Evolutionary conservation across 2,329 filamentous ascomycete genomes (phyloP).

Genomic region (Fusarium sp.): DNA sequence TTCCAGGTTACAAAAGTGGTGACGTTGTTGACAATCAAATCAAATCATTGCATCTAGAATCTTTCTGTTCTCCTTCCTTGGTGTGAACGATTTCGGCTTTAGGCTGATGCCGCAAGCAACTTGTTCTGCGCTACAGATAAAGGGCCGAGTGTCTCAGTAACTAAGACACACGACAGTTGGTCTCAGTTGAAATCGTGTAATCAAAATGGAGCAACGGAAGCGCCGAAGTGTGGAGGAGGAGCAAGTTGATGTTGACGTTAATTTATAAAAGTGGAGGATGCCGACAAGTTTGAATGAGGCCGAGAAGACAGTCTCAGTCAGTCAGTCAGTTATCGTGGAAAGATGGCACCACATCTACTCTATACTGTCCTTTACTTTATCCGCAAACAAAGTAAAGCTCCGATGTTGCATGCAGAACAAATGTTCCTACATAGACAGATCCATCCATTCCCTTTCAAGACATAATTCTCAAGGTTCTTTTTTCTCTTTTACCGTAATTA

Average conservation of each 20-base stretch:
- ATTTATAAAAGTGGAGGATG: constrained; percentile 21
- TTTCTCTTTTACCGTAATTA: neutral
- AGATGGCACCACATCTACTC: neutral
- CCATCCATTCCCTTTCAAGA: neutral
- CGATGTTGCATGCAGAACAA: constrained; percentile 18
- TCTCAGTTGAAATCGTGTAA: neutral
- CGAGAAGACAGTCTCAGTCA: constrained; percentile 1
- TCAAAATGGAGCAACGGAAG: constrained; percentile 19
- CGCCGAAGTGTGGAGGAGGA: constrained; percentile 9
- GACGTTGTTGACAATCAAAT: constrained; percentile 25
- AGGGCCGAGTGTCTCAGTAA: constrained; percentile 18
- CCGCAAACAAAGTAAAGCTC: constrained; percentile 10
- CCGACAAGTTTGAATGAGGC: constrained; percentile 8
- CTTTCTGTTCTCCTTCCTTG: neutral
- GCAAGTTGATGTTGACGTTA: constrained; percentile 3
- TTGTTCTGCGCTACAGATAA: constrained; percentile 9
- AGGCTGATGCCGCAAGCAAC: constrained; percentile 30
- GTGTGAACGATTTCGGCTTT: constrained; percentile 15
- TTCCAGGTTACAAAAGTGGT: constrained; percentile 17
- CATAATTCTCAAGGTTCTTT: neutral
- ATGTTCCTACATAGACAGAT: constrained; percentile 16
- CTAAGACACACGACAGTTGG: neutral
- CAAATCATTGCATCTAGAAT: neutral
- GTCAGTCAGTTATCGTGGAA: constrained; percentile 2
- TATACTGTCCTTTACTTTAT: neutral